A percentile compares a stretch with the other conserved stretches of the same genome.
These are phyloP conservation scores for Leishmania martiniquensis DNA, from an alignment of 208 protist genomes.

Conservation along the genomic window DNA sequence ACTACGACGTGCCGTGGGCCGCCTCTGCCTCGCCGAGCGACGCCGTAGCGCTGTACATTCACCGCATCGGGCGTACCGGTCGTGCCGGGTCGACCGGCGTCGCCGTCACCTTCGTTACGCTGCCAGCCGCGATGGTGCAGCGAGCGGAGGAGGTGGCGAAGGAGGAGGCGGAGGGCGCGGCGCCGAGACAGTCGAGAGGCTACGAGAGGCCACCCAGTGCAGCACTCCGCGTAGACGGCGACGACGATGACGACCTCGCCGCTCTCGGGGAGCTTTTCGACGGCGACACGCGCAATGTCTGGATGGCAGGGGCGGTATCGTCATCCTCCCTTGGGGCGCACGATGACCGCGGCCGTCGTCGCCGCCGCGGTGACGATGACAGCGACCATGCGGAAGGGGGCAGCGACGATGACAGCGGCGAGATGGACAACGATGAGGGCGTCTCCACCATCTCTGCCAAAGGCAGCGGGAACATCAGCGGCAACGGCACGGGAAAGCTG, in stretches of 20 bases:
- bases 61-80: constrained; percentile 95
- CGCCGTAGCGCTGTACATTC: constrained; percentile 93
- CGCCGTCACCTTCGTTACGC: constrained; percentile 93
- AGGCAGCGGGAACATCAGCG: not conserved
- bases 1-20: constrained; percentile 96
- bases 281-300: constrained; percentile 26
- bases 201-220: not conserved
- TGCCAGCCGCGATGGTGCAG: constrained; percentile 50
- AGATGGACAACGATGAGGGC: not conserved
- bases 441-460: not conserved
- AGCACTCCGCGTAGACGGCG: not conserved
- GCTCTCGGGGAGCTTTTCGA: constrained; percentile 31
- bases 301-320: constrained; percentile 10
- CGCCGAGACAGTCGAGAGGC: not conserved
- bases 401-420: not conserved
- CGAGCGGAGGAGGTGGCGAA: constrained; percentile 24
- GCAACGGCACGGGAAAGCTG: constrained; percentile 4
- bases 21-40: constrained; percentile 25
- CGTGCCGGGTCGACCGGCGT: constrained; percentile 88
- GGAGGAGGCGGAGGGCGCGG: not conserved
- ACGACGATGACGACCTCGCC: constrained; percentile 10
- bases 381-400: not conserved
- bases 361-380: constrained; percentile 15
- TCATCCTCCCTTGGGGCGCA: not conserved
- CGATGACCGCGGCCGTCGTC: not conserved